Evolutionary conservation across 495 filamentous ascomycete species (phyloP).

Genomic region (Hypoxylon lienhwacheense): DNA sequence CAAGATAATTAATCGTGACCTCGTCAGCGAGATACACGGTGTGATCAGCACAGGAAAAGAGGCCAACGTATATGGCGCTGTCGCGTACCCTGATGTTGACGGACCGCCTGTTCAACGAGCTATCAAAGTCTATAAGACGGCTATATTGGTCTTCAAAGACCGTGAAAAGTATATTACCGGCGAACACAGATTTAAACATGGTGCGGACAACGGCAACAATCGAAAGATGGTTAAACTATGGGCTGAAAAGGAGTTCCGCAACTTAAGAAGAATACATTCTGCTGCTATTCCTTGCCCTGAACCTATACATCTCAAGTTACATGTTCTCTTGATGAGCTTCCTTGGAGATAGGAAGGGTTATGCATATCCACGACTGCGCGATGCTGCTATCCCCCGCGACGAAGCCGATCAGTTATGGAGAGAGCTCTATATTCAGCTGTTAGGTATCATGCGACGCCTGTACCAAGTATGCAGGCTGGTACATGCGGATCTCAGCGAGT

Average conservation of each 20-base stretch:
- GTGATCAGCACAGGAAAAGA: conserved; percentile 95
- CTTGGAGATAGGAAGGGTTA: conserved; percentile 84
- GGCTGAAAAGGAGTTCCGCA: conserved; percentile 98
- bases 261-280: conserved; percentile 76
- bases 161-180: conserved; percentile 91
- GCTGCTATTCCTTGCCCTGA: conserved; percentile 90
- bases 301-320: conserved; percentile 79
- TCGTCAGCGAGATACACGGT: conserved; percentile 82
- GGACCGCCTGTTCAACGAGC: conserved; percentile 63
- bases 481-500: conserved; percentile 95
- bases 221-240: conserved; percentile 95
- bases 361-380: conserved; percentile 75
- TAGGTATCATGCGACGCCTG: conserved; percentile 87
- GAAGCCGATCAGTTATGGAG: conserved; percentile 76
- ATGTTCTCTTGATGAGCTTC: conserved; percentile 93
- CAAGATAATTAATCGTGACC: conserved; percentile 88
- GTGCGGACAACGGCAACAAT: conserved; percentile 89
- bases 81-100: conserved; percentile 45
- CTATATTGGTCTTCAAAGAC: conserved; percentile 95
- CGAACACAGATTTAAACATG: conserved; percentile 73
- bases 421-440: conserved; percentile 74
- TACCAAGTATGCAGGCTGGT: conserved; percentile 89
- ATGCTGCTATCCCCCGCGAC: conserved; percentile 49
- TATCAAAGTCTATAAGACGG: conserved; percentile 98
- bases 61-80: conserved; percentile 87